Conservation (phyloP, 2,329 filamentous ascomycete genomes). For the Zopfia rhizophila region DNA sequence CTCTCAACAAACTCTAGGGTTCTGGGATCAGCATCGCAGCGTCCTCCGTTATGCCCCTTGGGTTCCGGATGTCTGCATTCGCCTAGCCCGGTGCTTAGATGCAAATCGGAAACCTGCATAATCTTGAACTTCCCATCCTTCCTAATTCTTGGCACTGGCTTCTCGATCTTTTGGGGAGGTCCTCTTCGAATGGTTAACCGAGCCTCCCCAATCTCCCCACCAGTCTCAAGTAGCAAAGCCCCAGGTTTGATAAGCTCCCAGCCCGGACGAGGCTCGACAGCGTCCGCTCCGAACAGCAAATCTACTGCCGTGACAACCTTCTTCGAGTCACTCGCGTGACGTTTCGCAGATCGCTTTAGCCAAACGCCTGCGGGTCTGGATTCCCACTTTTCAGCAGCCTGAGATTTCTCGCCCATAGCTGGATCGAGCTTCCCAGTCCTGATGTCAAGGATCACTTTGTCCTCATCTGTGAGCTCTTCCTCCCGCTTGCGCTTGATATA, state of each 20-base stretch:
- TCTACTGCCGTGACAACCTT: slow-evolving; percentile 83
- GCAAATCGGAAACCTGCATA: slow-evolving; percentile 93
- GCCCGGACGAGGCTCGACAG: slow-evolving; percentile 85
- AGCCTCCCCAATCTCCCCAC: slow-evolving; percentile 71
- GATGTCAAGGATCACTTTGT: slow-evolving; percentile 83
- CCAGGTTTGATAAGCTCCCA: slow-evolving; percentile 81
- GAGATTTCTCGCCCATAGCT: slow-evolving; percentile 63
- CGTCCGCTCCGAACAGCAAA: slow-evolving; percentile 88
- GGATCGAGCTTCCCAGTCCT: slow-evolving; percentile 79
- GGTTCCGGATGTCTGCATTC: slow-evolving; percentile 88
- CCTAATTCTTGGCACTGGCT: slow-evolving; percentile 78
- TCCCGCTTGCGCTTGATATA: slow-evolving; percentile 87
- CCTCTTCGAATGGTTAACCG: slow-evolving; percentile 84
- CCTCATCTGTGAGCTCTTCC: slow-evolving; percentile 78
- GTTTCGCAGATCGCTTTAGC: slow-evolving; percentile 79
- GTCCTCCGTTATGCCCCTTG: slow-evolving; percentile 73
- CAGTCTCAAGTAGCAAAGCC: slow-evolving; percentile 72
- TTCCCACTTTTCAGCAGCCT: slow-evolving; percentile 78
- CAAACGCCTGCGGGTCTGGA: slow-evolving; percentile 79
- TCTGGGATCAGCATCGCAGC: slow-evolving; percentile 90
- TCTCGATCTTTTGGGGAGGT: slow-evolving; percentile 69
- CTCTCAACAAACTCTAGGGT: slow-evolving; percentile 89
- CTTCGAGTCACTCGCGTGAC: slow-evolving; percentile 78
- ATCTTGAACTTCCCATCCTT: slow-evolving; percentile 98
- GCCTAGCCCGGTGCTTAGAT: slow-evolving; percentile 90